Base-by-base conservation (phyloP, 768 basidiomycete species). In the Boletus tomentosulus region DNA sequence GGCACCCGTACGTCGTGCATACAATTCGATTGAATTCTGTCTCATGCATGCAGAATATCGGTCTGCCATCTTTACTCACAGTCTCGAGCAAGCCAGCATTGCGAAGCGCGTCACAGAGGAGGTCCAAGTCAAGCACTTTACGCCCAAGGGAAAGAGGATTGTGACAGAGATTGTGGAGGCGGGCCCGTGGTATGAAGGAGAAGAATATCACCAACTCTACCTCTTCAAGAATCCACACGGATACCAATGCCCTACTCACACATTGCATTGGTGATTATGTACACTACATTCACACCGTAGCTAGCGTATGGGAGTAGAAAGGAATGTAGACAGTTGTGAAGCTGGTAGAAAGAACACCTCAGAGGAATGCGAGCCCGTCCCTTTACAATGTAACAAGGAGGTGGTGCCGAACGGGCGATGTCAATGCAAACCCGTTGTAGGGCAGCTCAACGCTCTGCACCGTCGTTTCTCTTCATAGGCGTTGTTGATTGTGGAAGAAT, bases 161-260 rank as follows among this genome's bases (percentile, higher is more conserved):
- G 86, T 84, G 3, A 97, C 95, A 0, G 77, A 85, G 59, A 89
- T 98, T 51, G 61, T 78, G 12, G 68, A 78, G 1, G 88, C 86
- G 0, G 83, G 81, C 0, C 68, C 77, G 35, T 98, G 94, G 94
- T 94, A 82, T 73, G 75, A 87, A 53, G 89, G 88, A 0, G 89
- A 91, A 69, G 80, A 86, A 4, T 91, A 93, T 63, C 89, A 92
- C 70, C 92, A 93, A 59, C 75, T 88, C 30, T 92, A 92, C 64
- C 69, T 74, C 84, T 51, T 85, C 84, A 74, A 87, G 19, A 91
- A 97, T 67, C 92, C 95, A 0, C 63, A 65, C 11, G 96, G 95
- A 9, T 97, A 97, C 67, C 90, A 94, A 62, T 98, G 95, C 71
- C 86, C 94, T 0, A 93, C 88, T 3, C 94, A 96, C 70, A 77